Conservation (phyloP, 495 filamentous ascomycete genomes). For the Hyaloscypha hepaticicola region DNA sequence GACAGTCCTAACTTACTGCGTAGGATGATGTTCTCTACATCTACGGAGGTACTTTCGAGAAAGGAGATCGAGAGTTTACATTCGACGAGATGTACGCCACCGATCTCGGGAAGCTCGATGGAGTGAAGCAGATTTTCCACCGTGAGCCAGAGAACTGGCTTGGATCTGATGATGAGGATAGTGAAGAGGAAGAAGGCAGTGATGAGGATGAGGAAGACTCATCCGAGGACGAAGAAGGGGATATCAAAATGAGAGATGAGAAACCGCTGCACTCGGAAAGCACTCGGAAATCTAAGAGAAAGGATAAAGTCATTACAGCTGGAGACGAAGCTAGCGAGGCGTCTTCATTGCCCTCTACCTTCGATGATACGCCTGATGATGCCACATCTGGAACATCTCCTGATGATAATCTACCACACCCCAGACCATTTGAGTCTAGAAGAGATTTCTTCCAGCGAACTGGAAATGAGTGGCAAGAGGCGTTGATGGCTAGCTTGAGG, state of each 20-base stretch:
- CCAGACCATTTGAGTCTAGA: slow-evolving; percentile 86
- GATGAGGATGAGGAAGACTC: slow-evolving; percentile 69
- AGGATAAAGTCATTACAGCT: slow-evolving; percentile 42
- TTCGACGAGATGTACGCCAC: slow-evolving; percentile 93
- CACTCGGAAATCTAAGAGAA: slow-evolving; percentile 39
- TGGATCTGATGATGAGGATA: slow-evolving; percentile 65
- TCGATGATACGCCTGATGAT: slow-evolving; percentile 50
- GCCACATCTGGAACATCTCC: slow-evolving; percentile 44
- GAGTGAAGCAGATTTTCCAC: slow-evolving; percentile 84
- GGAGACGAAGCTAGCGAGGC: slow-evolving; percentile 39
- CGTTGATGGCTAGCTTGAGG: slow-evolving; percentile 66
- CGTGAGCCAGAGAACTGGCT: slow-evolving; percentile 83
- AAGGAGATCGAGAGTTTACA: slow-evolving; percentile 86
- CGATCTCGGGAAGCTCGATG: slow-evolving; percentile 88
- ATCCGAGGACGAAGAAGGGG: slow-evolving; percentile 66
- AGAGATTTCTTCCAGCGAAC: slow-evolving; percentile 91
- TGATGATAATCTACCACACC: slow-evolving; percentile 61
- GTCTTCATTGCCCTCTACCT: slow-evolving; percentile 27
- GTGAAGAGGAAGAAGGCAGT: slow-evolving; percentile 67
- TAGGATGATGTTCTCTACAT: slow-evolving; percentile 83
- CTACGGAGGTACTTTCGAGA: slow-evolving; percentile 92
- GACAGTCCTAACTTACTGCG: neutral
- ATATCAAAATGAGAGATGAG: slow-evolving; percentile 66
- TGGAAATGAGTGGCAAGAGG: slow-evolving; percentile 84
- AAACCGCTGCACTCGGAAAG: slow-evolving; percentile 45